phyloP scores from a whole-genome alignment of 129 eudicot species.

The Centella asiatica region DNA sequence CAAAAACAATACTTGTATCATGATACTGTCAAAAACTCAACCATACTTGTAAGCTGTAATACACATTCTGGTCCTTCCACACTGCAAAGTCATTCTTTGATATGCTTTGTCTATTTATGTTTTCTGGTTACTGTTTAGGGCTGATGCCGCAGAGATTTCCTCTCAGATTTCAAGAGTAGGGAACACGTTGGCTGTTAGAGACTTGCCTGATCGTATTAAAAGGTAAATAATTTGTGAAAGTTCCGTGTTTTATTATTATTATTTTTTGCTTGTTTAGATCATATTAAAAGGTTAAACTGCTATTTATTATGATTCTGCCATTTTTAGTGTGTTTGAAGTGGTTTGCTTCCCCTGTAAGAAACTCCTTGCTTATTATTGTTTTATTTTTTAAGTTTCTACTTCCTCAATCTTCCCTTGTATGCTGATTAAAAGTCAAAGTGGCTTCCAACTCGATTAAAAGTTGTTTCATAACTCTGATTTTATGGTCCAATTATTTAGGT shows the following conservation, averaged over 20 bases:
- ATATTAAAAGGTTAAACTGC: constrained; percentile 38
- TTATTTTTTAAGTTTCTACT: background rate
- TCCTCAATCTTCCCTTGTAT: no score
- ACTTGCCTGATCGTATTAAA: constrained; percentile 48
- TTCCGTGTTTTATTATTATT: no score
- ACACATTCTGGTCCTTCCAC: background rate
- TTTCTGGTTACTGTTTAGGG: constrained; percentile 35
- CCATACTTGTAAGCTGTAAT: background rate
- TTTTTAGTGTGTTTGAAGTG: background rate
- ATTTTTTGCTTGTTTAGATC: no score
- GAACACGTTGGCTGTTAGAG: constrained; percentile 19
- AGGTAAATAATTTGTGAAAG: constrained; percentile 35
- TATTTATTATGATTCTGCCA: background rate
- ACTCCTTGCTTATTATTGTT: background rate
- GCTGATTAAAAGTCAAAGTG: background rate
- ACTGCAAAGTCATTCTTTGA: no score
- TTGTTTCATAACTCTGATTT: background rate
- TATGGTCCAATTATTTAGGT: no score
- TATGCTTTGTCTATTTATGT: background rate
- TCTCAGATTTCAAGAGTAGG: constrained; percentile 24
- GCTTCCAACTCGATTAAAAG: background rate
- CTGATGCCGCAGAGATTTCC: constrained; percentile 62
- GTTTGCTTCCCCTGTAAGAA: background rate
- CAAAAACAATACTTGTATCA: no score
- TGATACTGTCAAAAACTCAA: background rate